A percentile compares a stretch with the other conserved stretches of the same genome.
Evolutionary conservation across 2,329 filamentous ascomycete species (phyloP).

Genomic region (Aspergillus flavus): DNA sequence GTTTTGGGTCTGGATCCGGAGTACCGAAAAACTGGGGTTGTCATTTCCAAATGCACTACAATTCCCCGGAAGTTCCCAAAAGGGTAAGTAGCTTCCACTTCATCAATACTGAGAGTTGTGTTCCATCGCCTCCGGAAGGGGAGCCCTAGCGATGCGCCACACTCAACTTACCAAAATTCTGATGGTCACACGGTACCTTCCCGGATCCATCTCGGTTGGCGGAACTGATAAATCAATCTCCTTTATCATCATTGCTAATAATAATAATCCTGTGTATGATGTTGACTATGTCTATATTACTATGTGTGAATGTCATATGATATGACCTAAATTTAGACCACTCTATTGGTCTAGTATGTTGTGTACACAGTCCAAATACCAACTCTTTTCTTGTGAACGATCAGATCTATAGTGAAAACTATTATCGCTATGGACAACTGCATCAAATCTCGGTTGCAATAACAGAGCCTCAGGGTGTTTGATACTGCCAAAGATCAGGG

Average conservation of each 20-base stretch:
- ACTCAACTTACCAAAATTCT: conserved; percentile 9
- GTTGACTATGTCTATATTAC: neutral
- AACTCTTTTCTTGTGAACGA: neutral
- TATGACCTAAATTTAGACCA: neutral
- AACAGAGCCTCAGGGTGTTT: no score
- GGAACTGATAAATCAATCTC: neutral
- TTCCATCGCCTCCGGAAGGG: conserved; percentile 9
- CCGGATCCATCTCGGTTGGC: conserved; percentile 5
- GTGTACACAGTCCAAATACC: neutral
- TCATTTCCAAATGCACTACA: neutral
- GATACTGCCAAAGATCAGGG: neutral
- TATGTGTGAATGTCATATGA: neutral
- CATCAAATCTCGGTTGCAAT: neutral
- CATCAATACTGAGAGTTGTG: neutral
- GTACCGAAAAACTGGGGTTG: neutral
- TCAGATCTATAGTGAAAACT: neutral
- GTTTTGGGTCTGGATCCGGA: neutral
- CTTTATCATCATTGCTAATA: neutral
- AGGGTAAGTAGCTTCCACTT: conserved; percentile 10
- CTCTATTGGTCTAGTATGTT: neutral
- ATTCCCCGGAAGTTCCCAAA: conserved; percentile 12
- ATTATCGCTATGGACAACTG: neutral
- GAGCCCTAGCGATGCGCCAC: conserved; percentile 2
- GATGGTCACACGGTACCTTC: conserved; percentile 18
- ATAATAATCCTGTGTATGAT: neutral